Percentiles rank a stretch among this genome's conserved stretches.
Conservation (phyloP, 2,329 filamentous ascomycete genomes). For the Fusarium secorum region DNA sequence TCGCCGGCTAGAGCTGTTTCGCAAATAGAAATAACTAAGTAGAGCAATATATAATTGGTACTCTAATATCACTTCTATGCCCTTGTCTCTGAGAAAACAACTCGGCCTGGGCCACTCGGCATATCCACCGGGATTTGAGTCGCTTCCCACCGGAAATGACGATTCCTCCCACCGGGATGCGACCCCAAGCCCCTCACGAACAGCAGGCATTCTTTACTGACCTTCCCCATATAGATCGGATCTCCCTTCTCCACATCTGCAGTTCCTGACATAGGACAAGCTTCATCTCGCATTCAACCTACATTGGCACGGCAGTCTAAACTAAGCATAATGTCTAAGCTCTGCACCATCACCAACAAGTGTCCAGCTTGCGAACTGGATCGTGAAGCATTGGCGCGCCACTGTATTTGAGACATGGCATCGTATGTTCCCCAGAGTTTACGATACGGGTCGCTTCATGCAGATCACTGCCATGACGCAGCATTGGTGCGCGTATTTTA, state of each 20-base stretch:
- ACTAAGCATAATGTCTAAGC: not conserved
- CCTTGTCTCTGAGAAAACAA: not conserved
- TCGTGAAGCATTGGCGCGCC: not conserved
- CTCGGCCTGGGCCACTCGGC: not conserved
- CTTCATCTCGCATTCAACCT: not conserved
- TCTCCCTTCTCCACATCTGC: not conserved
- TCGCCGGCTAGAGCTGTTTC: not conserved
- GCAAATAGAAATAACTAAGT: rapidly evolving
- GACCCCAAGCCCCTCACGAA: not conserved
- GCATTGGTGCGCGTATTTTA: conserved; percentile 21
- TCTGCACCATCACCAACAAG: not conserved
- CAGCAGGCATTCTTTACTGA: not conserved
- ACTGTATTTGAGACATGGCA: not conserved
- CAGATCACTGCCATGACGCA: not conserved
- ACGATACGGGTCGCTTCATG: not conserved
- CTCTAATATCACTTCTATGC: not conserved
- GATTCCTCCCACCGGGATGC: not conserved
- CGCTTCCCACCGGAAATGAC: not conserved
- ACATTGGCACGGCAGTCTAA: not conserved
- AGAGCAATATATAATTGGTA: not conserved
- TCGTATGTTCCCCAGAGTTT: not conserved
- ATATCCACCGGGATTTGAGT: not conserved
- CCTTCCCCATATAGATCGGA: not conserved
- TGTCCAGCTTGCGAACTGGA: not conserved
- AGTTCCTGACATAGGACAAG: not conserved